These are phyloP conservation scores for Bauhinia variegata DNA, from an alignment of 306 rosid species.

Conservation along the genomic window DNA sequence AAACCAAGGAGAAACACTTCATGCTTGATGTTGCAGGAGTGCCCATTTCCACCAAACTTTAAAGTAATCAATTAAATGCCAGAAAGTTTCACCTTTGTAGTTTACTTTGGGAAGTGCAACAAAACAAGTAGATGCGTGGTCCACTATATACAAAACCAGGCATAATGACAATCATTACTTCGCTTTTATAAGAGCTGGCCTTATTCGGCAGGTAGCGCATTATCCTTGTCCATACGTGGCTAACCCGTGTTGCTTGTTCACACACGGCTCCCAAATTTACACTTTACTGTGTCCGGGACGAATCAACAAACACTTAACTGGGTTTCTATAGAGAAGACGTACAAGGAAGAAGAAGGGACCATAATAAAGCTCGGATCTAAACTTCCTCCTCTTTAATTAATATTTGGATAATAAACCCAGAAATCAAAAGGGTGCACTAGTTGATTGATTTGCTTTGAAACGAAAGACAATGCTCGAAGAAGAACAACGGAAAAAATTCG, in stretches of 20 bases:
- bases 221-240: constrained; percentile 32
- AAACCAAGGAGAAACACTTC: constrained; percentile 41
- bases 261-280: constrained; percentile 28
- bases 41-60: constrained; percentile 38
- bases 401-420: background rate
- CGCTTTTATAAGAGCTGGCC: constrained; percentile 25
- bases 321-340: no score
- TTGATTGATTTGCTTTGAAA: no score
- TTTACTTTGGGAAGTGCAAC: no score
- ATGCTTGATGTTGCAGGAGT: constrained; percentile 39
- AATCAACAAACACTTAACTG: no score
- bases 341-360: no score
- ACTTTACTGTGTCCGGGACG: no score
- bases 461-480: no score
- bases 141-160: background rate
- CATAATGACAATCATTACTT: constrained; percentile 17
- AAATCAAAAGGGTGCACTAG: no score
- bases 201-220: constrained; percentile 13
- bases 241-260: background rate
- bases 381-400: no score
- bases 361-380: no score
- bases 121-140: constrained; percentile 7
- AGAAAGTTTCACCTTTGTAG: background rate
- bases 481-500: no score
- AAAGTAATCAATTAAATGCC: constrained; percentile 25